phyloP scores from a whole-genome alignment of 306 rosid genomes.

The Vigna hirtella region DNA sequence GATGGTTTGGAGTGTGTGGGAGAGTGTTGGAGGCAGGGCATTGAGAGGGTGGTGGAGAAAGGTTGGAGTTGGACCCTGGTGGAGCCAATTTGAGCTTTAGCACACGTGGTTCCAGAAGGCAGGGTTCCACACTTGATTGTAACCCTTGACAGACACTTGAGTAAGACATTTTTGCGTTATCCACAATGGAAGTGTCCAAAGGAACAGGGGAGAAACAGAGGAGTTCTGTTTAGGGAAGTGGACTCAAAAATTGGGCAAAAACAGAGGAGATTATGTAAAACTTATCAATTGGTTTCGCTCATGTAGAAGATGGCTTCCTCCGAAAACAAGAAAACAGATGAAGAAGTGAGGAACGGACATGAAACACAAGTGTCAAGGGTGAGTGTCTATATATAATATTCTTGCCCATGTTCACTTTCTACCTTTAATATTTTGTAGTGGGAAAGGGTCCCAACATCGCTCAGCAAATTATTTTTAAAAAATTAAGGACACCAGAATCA shows the following conservation, averaged over 20 bases:
- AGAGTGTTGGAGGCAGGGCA: neutral
- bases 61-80: conserved; percentile 24
- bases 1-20: conserved; percentile 4
- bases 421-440: neutral
- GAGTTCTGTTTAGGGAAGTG: conserved; percentile 14
- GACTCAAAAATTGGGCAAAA: conserved; percentile 21
- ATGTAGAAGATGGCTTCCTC: conserved; percentile 8
- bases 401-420: neutral
- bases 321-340: conserved; percentile 27
- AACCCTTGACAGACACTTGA: conserved; percentile 57
- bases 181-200: conserved; percentile 24
- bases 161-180: conserved; percentile 49
- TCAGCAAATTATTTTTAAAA: neutral
- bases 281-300: conserved; percentile 13
- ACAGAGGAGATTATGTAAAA: conserved; percentile 30
- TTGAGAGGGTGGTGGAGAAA: no score
- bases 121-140: conserved; percentile 58
- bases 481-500: neutral
- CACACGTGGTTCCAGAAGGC: conserved; percentile 43
- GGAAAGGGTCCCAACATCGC: conserved; percentile 1
- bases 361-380: conserved; percentile 46
- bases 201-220: conserved; percentile 41
- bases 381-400: conserved; percentile 49
- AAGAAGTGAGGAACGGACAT: conserved; percentile 41
- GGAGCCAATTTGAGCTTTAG: conserved; percentile 54